These are phyloP conservation scores for Immersiporthe knoxdaviesiana DNA, from an alignment of 2,329 filamentous ascomycete species.

Conservation along the genomic window DNA sequence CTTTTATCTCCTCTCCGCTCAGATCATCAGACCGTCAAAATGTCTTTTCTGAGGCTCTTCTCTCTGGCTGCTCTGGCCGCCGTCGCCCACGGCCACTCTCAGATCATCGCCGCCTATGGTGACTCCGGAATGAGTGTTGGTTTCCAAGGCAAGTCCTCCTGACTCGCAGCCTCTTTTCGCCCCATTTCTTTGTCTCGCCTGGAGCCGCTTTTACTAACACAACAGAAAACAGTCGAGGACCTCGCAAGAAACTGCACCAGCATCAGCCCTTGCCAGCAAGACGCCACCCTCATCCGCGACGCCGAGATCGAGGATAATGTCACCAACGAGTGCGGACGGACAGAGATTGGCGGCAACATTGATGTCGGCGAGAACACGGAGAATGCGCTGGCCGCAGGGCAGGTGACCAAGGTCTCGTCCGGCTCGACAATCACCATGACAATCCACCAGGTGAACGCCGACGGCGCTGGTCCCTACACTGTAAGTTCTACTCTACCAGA, in stretches of 20 bases:
- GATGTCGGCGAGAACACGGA: slow-evolving; percentile 59
- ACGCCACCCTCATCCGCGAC: slow-evolving; percentile 65
- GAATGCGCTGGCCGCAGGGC: slow-evolving; percentile 48
- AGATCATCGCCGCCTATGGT: slow-evolving; percentile 53
- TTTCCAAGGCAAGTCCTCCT: slow-evolving; percentile 50
- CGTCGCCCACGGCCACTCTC: slow-evolving; percentile 47
- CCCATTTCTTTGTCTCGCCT: background rate
- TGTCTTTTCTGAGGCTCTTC: slow-evolving; percentile 42
- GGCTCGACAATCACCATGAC: slow-evolving; percentile 48
- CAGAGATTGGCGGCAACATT: slow-evolving; percentile 61
- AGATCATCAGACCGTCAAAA: slow-evolving; percentile 38
- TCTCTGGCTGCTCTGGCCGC: slow-evolving; percentile 42
- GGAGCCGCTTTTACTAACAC: slow-evolving; percentile 9
- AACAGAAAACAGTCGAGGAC: slow-evolving; percentile 46
- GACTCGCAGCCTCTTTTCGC: too few species aligned
- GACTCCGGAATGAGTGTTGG: slow-evolving; percentile 49
- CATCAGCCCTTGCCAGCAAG: slow-evolving; percentile 68
- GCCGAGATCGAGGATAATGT: slow-evolving; percentile 55
- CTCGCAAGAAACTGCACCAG: slow-evolving; percentile 65
- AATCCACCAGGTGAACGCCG: slow-evolving; percentile 54
- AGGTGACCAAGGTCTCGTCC: slow-evolving; percentile 51
- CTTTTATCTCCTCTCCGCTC: slow-evolving; percentile 32
- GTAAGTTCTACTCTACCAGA: slow-evolving; percentile 3
- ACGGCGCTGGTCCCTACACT: slow-evolving; percentile 53
- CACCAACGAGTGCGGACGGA: slow-evolving; percentile 66